Evolutionary conservation across 2,329 filamentous ascomycete genomes (phyloP), one percentile per base, ranked within the genome.

Genomic region (Fusarium irregulare): DNA sequence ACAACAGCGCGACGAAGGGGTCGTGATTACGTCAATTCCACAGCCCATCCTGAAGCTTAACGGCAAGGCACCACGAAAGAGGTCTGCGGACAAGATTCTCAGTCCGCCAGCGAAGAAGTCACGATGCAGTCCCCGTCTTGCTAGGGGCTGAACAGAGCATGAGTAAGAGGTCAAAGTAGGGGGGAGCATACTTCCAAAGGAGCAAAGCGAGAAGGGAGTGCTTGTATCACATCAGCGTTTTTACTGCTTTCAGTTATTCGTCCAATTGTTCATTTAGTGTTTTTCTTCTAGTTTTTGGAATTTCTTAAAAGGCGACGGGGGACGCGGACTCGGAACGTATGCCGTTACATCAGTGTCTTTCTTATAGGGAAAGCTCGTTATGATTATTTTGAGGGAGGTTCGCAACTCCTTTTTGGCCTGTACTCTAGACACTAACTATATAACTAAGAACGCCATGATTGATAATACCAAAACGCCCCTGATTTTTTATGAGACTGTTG

Each of bases 361-460:
- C 47, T 56, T 37, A 58, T 27, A 47, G 53, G 40, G 48, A 56
- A 63, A 34, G 50, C 49, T 53, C 49, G 51, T 51, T 61, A 60
- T 64, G 53, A 64, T 45, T 27, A 62, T 57, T 28, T 60, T 48
- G 34, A 27, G 49, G 59, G 55, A 64, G 42, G 44, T 48, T 46
- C 42, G 51, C 48, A 42, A 47, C 46, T 62, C 58, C 66, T 25
- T 60, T 60, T 60, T 69, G 49, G 48, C 56, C 64, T 75, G 73
- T 75, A 75, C 51, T 74, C 60, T 74, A 73, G 72, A 74, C 64
- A 51, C 47, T 67, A 71, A 37, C 18, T 66, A 69, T 74, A 73
- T 34, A 53, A 53, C 64, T 40, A 53, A 71, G 56, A 60, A 66
- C 54, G 56, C 58, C 49, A 61, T 56, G 49, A 64, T 64, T 70